These are phyloP conservation scores for Cochliopodium minus DNA, from an alignment of 208 protist species.

Conservation along the genomic window DNA sequence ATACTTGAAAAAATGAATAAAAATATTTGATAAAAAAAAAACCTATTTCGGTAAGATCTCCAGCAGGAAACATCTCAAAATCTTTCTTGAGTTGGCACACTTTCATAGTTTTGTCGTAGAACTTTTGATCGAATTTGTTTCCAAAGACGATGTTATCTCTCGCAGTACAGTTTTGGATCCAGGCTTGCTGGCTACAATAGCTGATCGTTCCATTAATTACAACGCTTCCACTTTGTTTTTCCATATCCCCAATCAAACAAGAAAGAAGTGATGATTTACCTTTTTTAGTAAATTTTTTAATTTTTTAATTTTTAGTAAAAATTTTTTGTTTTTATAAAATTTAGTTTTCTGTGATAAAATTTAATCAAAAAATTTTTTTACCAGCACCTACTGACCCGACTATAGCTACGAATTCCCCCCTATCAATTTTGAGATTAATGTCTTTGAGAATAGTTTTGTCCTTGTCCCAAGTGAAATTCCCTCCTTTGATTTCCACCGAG, in stretches of 20 bases:
- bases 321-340: no score
- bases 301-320: no score
- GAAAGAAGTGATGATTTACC: constrained; percentile 19
- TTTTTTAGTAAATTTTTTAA: no score
- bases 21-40: constrained; percentile 10
- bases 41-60: constrained; percentile 62
- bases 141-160: constrained; percentile 74
- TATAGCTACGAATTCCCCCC: constrained; percentile 50
- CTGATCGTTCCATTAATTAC: constrained; percentile 30
- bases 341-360: no score
- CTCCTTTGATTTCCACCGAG: no score
- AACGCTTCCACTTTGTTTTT: not conserved
- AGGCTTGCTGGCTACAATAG: constrained; percentile 62
- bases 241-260: constrained; percentile 10
- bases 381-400: constrained; percentile 50
- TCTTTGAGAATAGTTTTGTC: no score
- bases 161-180: constrained; percentile 63
- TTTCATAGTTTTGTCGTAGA: constrained; percentile 43
- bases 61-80: constrained; percentile 41
- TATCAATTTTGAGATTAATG: constrained; percentile 36
- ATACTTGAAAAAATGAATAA: constrained; percentile 58
- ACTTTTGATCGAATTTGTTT: constrained; percentile 17
- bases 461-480: no score
- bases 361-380: not conserved
- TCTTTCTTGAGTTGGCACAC: constrained; percentile 54